Evolutionary conservation across 768 basidiomycete genomes (phyloP), one percentile per base, ranked within the genome.

Genomic region (Lentinula lateritia): DNA sequence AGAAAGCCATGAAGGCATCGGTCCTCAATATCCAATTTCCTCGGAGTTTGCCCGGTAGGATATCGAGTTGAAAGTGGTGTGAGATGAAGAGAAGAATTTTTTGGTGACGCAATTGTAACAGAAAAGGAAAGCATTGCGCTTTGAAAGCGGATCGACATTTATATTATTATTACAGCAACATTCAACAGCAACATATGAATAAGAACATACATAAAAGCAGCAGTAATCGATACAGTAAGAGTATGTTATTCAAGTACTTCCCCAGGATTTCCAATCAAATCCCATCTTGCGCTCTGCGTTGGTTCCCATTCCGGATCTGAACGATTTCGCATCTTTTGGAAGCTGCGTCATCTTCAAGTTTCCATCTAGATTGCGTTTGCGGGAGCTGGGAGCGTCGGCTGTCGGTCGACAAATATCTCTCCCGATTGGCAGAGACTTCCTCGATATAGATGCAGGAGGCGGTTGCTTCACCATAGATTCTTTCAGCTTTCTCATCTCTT

Each of bases 401-500:
- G 18, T 16, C 6, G 12, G 35, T 20, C 20, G 18, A 28, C 28
- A 3, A 28, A 28, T 28, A 28, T 28, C 28, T 28, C 2, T 28
- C 3, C 55, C 16, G 1, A 41, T 13, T 43, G 41, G 41, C 4
- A 42, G 23, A 5, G 55, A 56, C 23, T 56, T 56, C 18, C 55
- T 41, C 55, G 41, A 41, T 0, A 28, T 4, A 10, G 9, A 43
- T 6, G 45, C 41, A 10, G 3, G 15, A 41, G 55, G 23, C 28
- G 45, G 20, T 38, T 48, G 2, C 28, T 46, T 36, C 54, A 39
- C 52, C 52, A 53, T 36, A 12, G 58, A 38, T 6, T 35, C 56
- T 9, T 56, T 58, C 39, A 64, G 41, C 48, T 61, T 58, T 45
- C 52, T 34, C 61, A 55, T 52, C 43, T 64, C 60, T 18, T 52